Percentiles rank a stretch among this genome's conserved stretches.
Evolutionary conservation across 2,329 filamentous ascomycete genomes (phyloP).

Genomic region (Verticillium longisporum): DNA sequence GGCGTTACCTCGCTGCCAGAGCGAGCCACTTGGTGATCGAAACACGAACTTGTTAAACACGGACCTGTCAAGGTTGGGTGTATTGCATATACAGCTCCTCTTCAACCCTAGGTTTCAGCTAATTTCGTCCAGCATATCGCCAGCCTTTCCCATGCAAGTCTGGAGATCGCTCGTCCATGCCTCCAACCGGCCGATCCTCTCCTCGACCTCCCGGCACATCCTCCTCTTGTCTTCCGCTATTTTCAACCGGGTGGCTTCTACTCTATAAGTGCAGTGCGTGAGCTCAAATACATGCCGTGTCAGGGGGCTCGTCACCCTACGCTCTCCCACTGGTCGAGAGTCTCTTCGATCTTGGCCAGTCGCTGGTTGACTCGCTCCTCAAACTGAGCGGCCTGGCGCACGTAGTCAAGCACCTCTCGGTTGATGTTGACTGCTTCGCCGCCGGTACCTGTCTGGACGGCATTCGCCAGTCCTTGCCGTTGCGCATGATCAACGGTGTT

Average conservation of each 20-base stretch:
- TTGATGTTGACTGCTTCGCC: no score
- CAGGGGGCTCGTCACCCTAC: no score
- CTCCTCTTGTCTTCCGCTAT: neutral
- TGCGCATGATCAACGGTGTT: no score
- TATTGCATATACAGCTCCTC: neutral
- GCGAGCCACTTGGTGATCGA: neutral
- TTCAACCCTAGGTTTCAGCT: neutral
- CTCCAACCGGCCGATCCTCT: neutral
- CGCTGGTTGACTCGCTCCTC: no score
- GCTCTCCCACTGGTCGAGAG: neutral
- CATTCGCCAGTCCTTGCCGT: no score
- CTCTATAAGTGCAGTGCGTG: neutral
- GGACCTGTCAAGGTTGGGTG: neutral
- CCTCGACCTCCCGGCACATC: neutral
- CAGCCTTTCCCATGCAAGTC: neutral
- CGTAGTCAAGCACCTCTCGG: no score
- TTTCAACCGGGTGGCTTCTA: neutral
- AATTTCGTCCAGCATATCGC: neutral
- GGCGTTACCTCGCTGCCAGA: neutral
- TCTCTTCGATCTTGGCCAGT: neutral
- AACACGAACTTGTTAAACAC: neutral
- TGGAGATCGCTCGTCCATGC: neutral
- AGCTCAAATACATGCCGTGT: no score
- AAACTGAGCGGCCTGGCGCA: no score
- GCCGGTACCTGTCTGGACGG: no score